These are phyloP conservation scores for Casuarina equisetifolia DNA, from an alignment of 306 rosid species.

Conservation along the genomic window DNA sequence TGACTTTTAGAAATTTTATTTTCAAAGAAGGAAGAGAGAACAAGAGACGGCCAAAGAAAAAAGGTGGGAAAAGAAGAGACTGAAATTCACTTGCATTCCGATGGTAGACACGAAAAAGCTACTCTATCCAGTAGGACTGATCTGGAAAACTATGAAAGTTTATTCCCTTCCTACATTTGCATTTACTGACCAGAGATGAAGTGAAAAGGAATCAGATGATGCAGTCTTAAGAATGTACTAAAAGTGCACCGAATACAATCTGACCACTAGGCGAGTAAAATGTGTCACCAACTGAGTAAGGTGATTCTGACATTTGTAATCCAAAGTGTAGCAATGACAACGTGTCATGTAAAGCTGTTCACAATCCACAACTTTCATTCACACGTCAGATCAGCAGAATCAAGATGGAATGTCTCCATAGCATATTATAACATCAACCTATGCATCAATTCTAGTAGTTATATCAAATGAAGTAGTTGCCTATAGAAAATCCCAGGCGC, in stretches of 20 bases:
- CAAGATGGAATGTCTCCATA: background rate
- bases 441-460: background rate
- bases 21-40: background rate
- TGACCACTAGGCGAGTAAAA: background rate
- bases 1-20: background rate
- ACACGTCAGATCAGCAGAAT: background rate
- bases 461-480: constrained; percentile 12
- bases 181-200: background rate
- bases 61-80: background rate
- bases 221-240: background rate
- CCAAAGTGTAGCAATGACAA: background rate
- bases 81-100: background rate
- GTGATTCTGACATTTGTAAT: background rate
- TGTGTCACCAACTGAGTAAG: background rate
- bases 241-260: background rate
- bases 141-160: background rate
- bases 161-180: background rate
- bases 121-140: background rate
- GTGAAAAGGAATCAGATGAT: background rate
- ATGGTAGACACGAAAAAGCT: background rate
- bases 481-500: background rate
- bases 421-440: constrained; percentile 2
- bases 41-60: background rate
- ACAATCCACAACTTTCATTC: background rate
- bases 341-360: background rate